Base-by-base conservation (phyloP, 164 flowering plant genomes). In the Paratinospora sagittata region DNA sequence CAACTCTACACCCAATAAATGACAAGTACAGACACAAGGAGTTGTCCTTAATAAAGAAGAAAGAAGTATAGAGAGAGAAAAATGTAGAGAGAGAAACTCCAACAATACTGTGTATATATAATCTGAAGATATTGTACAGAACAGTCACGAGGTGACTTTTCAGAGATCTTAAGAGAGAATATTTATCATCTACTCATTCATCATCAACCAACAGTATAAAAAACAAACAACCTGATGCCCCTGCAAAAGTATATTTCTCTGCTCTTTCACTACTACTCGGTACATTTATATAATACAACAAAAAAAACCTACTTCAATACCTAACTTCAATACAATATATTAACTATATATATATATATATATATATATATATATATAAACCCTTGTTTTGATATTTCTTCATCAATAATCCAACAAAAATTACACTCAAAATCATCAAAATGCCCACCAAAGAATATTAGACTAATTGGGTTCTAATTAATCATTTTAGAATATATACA, bases 121-220 rank as follows among this genome's bases (percentile, higher is more conserved):
- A n/a, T n/a, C n/a, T n/a, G n/a, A 26, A 70, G 58, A 61, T 45
- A 16, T 65, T 78, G 78, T 72, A 70, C 62, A 72, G 67, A 74
- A 75, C 78, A 80, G 86, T 83, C 86, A 82, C 82, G 85, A 80
- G 86, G 61, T 57, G 72, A 69, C 72, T 58, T 30, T 45, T 72
- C 73, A 60, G 70, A 72, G 72, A 80, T 67, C 81, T 77, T 78
- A 66, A 9, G 49, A 52, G 68, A 75, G 77, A 77, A 80, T 75
- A 77, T 73, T 72, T 84, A 74, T 77, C 70, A 80, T 78, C 33
- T 72, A 58, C 77, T 76, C 73, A 72, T 64, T 74, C 66, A 70
- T 73, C 72, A n/a, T n/a, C n/a, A 9, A 52, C 47, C 72, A 78
- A 81, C 82, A 80, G 70, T 79, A 79, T 70, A 77, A 52, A 52